Percentiles rank a stretch among this genome's conserved stretches.
Evolutionary conservation across 2,329 filamentous ascomycete genomes (phyloP).

Genomic region (Grosmannia penicillata): DNA sequence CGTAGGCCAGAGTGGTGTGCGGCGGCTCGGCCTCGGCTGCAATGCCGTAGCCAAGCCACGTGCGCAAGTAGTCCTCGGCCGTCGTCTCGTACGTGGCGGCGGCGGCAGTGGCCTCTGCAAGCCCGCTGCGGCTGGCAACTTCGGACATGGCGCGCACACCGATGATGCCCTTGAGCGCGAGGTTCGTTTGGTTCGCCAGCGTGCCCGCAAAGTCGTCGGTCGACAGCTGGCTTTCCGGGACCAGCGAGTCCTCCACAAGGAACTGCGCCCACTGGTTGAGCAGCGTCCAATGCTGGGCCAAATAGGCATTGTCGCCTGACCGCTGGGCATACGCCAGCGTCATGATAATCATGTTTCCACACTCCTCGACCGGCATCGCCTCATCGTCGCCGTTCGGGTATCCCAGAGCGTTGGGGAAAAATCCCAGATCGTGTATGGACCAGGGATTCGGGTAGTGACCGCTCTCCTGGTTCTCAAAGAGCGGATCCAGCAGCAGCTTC

Average conservation of each 20-base stretch:
- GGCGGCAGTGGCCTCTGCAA: constrained; percentile 22
- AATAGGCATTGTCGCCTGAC: constrained; percentile 21
- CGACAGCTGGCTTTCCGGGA: constrained; percentile 57
- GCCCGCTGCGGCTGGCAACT: constrained; percentile 45
- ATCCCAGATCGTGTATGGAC: constrained; percentile 60
- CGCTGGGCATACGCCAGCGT: constrained; percentile 39
- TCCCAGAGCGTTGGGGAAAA: constrained; percentile 59
- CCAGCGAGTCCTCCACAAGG: constrained; percentile 52
- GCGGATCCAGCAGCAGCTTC: constrained; percentile 60
- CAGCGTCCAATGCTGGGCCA: constrained; percentile 53
- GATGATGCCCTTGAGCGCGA: constrained; percentile 63
- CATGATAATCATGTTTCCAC: constrained; percentile 64
- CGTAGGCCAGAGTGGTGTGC: constrained; percentile 67
- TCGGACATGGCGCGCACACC: constrained; percentile 66
- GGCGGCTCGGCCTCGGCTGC: constrained; percentile 44
- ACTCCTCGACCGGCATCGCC: constrained; percentile 61
- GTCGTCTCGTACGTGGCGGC: constrained; percentile 4
- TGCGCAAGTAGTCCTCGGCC: constrained; percentile 44
- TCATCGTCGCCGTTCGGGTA: constrained; percentile 53
- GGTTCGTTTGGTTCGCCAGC: constrained; percentile 58
- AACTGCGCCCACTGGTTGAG: constrained; percentile 62
- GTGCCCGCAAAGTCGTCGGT: constrained; percentile 69
- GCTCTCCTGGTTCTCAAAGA: constrained; percentile 65
- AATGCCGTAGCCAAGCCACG: constrained; percentile 59
- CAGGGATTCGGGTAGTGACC: constrained; percentile 71